Evolutionary conservation across 192 early-diverging fungal species (phyloP), one percentile per base, ranked within the genome.

Genomic region (Entomortierella lignicola): DNA sequence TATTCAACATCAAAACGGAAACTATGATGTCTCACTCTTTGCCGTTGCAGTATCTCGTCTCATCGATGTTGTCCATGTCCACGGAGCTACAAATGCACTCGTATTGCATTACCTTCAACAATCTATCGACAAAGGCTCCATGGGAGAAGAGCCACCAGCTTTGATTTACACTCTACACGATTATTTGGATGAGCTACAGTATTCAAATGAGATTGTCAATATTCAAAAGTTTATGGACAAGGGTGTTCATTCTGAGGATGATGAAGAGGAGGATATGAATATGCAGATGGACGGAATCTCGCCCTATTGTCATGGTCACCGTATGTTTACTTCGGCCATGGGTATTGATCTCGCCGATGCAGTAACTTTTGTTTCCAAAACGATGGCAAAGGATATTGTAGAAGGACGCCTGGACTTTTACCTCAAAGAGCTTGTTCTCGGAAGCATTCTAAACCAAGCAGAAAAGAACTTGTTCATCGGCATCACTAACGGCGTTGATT

Each of bases 101-200:
- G 74, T 84, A 6, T 65, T 85, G 0, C 70, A 85, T 30, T 83
- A 84, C 66, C 55, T 87, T 15, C 68, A 81, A 17, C 64, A 84
- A n/a, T 63, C 50, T 11, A 69, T 80, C 51, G 63, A 63, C 23
- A 53, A 43, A 51, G 62, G 72, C n/a, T 57, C 71, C 5, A 71
- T 85, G 57, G 85, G 83, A 27, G 64, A 79, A 6, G 60, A 71
- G 10, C 75, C 82, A 0, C 86, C 88, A 48, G 67, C 86, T 4
- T 56, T 89, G 31, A 71, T 89, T 11, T 89, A 89, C 58, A 89
- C 88, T 8, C 63, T 89, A 66, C 88, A 89, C 61, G 88, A 89
- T 61, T 89, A 89, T 65, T 54, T 85, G 26, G 88, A 89, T 47
- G 88, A 89, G 54, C 71, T 87, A 8, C 77, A 85, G 52, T 87